Evolutionary conservation across 495 filamentous ascomycete genomes (phyloP).

Genomic region (Talaromyces ruber): DNA sequence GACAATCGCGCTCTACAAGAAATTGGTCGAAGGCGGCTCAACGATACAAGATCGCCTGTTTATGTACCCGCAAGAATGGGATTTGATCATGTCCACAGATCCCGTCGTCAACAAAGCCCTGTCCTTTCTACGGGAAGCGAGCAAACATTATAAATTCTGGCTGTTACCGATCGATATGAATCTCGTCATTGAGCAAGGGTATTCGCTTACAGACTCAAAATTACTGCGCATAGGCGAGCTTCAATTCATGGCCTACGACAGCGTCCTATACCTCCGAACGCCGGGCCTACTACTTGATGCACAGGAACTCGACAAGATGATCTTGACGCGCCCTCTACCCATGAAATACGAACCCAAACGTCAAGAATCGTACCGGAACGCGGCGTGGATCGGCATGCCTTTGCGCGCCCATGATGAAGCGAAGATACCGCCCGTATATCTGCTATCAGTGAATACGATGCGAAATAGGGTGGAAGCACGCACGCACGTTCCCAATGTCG

Average conservation of each 20-base stretch:
- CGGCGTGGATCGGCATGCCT: conserved; percentile 36
- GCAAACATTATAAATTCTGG: conserved; percentile 36
- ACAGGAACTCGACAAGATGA: conserved; percentile 27
- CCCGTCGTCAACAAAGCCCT: conserved; percentile 22
- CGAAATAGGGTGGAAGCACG: conserved; percentile 30
- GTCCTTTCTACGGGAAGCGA: conserved; percentile 27
- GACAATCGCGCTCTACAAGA: conserved; percentile 36
- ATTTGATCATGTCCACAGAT: conserved; percentile 18
- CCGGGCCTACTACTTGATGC: conserved; percentile 33
- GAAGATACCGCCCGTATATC: conserved; percentile 28
- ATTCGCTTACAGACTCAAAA: conserved; percentile 29
- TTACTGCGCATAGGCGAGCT: conserved; percentile 35
- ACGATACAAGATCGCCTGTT: conserved; percentile 37
- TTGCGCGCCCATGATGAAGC: conserved; percentile 27
- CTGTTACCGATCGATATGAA: conserved; percentile 39
- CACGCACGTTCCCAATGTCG: conserved; percentile 32
- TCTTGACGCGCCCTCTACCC: conserved; percentile 28
- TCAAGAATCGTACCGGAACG: conserved; percentile 31
- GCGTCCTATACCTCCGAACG: conserved; percentile 32
- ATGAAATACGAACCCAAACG: conserved; percentile 26
- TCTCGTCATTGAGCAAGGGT: conserved; percentile 24
- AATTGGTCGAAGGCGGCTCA: conserved; percentile 26
- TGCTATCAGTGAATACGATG: conserved; percentile 36
- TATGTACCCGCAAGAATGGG: conserved; percentile 41
- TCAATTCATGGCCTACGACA: conserved; percentile 42